A percentile compares a stretch with the other conserved stretches of the same genome.
phyloP scores from a whole-genome alignment of 1,139 yeast genomes.

The Hyphopichia wangnamkhiaoensis region DNA sequence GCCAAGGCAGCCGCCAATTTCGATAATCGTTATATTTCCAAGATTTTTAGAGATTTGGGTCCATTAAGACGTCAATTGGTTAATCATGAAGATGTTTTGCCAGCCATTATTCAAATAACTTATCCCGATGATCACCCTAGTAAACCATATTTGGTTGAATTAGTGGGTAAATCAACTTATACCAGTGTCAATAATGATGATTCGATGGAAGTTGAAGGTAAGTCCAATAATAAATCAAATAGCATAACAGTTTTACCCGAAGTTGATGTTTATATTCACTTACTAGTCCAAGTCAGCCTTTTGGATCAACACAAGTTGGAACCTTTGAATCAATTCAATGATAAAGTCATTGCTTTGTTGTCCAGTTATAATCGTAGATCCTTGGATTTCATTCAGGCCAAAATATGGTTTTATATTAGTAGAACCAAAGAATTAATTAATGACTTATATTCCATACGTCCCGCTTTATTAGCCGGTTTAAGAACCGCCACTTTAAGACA shows the following conservation, averaged over 20 bases:
- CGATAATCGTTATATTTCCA: conserved; percentile 86
- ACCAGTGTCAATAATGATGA: conserved; percentile 21
- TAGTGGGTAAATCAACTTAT: conserved; percentile 18
- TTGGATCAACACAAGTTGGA: conserved; percentile 60
- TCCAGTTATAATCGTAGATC: conserved; percentile 75
- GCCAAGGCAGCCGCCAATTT: conserved; percentile 72
- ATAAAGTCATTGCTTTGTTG: conserved; percentile 54
- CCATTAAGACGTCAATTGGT: conserved; percentile 67
- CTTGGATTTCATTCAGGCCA: conserved; percentile 83
- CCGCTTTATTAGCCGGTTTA: conserved; percentile 69
- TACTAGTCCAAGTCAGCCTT: conserved; percentile 74
- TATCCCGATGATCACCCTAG: conserved; percentile 52
- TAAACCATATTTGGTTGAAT: conserved; percentile 45
- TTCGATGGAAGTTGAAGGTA: conserved; percentile 26
- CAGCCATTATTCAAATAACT: conserved; percentile 51
- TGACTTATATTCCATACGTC: conserved; percentile 63
- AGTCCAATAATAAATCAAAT: conserved; percentile 11
- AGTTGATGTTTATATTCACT: conserved; percentile 75
- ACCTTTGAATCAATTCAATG: conserved; percentile 54
- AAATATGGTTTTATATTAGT: conserved; percentile 89
- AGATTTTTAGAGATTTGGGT: conserved; percentile 82
- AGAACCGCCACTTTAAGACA: conserved; percentile 91
- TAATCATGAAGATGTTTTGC: conserved; percentile 47
- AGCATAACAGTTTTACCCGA: conserved; percentile 59
- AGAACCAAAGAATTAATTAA: conserved; percentile 72